These are phyloP conservation scores for Brassica hybrid DNA, from an alignment of 441 rosid species.

Conservation along the genomic window DNA sequence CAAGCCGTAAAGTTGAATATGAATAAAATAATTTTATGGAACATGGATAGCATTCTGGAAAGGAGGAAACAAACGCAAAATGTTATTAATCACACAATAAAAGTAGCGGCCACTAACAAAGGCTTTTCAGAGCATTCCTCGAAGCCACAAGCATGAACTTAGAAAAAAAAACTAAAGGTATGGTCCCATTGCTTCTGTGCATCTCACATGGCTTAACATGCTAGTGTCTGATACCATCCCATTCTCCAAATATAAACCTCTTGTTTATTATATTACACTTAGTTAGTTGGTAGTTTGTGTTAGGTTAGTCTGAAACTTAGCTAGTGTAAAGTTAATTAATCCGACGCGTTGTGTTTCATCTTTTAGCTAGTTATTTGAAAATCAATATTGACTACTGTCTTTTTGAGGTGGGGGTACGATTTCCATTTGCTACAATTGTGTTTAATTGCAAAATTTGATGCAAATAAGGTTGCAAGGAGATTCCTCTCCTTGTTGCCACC, in stretches of 20 bases:
- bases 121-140: constrained; percentile 5
- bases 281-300: neutral
- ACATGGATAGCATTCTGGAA: constrained; percentile 22
- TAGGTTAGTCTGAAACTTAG: constrained; percentile 22
- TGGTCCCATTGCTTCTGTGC: constrained; percentile 41
- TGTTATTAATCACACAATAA: neutral
- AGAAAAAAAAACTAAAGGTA: neutral
- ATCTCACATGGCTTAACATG: constrained; percentile 42
- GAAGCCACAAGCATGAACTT: constrained; percentile 4
- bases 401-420: neutral
- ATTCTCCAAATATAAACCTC: constrained; percentile 6
- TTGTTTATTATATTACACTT: constrained; percentile 11
- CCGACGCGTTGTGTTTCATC: neutral
- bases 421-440: neutral
- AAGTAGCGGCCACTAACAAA: constrained; percentile 26
- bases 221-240: constrained; percentile 29
- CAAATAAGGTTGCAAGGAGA: neutral
- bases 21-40: neutral
- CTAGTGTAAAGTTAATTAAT: constrained; percentile 13
- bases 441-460: neutral
- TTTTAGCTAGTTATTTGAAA: neutral
- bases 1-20: constrained; percentile 20
- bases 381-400: neutral
- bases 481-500: neutral
- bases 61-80: constrained; percentile 4